Evolutionary conservation across 441 rosid genomes (phyloP), one percentile per base, ranked within the genome.

Genomic region (Corymbia calophylla): DNA sequence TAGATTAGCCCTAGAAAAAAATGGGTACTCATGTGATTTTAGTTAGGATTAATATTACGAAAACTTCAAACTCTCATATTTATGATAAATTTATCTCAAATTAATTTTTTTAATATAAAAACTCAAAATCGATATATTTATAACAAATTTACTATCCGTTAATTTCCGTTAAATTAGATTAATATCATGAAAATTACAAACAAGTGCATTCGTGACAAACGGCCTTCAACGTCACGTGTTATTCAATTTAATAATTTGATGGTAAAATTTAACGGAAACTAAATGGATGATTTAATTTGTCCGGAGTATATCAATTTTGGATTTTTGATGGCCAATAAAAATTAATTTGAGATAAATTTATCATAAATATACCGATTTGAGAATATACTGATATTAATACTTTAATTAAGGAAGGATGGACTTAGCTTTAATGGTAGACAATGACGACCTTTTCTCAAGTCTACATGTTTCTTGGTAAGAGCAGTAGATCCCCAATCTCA

Each of bases 151-250:
- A 58, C 25, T 9, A 9, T 58, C 44, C 6, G n/a, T 58, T 58
- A 25, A 29, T 58, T 23, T 56, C 0, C 2, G 0, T 58, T 58
- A 58, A 23, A 1, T 58, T 58, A 9, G 1, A 58, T 58, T 58
- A 58, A 0, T 25, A 58, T 58, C 6, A 58, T 1, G 1, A 2
- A 58, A 58, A 58, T 25, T 1, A 58, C 25, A 58, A 58, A 58
- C 1, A 23, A 58, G 0, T 1, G 11, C 1, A 25, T 6, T 0
- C 23, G 14, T 25, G 6, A 58, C 10, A 0, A 25, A 0, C 11
- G 62, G 13, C 14, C 1, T 58, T 58, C 23, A 23, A 13, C 23
- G 0, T 2, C n/a, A 25, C n/a, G 11, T 58, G 64, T 58, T 58
- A 58, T 58, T 3, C n/a, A 58, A 58, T 0, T 1, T 13, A 58